Conservation (phyloP, 352 stramenopile genomes). For the Globisporangium viniferum region DNA sequence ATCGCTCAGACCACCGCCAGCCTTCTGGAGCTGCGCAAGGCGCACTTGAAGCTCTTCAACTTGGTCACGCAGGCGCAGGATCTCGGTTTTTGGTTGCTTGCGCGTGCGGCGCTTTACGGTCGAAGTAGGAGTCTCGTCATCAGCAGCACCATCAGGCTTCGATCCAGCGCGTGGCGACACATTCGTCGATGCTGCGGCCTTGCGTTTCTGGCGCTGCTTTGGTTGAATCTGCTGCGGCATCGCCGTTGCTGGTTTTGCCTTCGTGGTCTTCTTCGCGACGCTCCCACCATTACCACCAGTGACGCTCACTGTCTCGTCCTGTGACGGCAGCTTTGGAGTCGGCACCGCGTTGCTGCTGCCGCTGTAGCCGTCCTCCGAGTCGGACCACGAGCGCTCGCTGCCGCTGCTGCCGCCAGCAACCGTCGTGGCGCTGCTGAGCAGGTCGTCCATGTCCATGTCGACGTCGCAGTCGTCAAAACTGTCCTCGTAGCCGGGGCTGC, state of each 20-base stretch:
- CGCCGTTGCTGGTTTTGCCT: neutral
- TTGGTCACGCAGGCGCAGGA: constrained; percentile 12
- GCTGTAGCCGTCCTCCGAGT: constrained; percentile 3
- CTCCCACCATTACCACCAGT: neutral
- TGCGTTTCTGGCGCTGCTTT: constrained; percentile 9
- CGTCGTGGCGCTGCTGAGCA: neutral
- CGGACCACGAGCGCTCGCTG: constrained; percentile 13
- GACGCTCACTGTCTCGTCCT: neutral
- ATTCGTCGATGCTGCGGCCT: constrained; percentile 2
- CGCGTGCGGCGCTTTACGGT: constrained; percentile 7
- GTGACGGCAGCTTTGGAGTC: neutral
- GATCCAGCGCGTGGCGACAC: neutral
- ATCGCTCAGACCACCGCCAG: neutral
- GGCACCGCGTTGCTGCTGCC: neutral
- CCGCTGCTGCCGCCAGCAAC: neutral
- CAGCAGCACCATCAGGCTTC: neutral
- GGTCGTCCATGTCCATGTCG: neutral
- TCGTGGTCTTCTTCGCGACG: neutral
- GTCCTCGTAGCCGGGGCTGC: neutral
- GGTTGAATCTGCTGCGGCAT: neutral
- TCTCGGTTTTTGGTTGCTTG: constrained; percentile 14
- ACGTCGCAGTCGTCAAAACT: neutral
- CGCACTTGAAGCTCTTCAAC: constrained; percentile 14
- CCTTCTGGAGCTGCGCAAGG: constrained; percentile 14
- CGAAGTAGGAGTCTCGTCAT: neutral